Evolutionary conservation across 2,329 filamentous ascomycete genomes (phyloP).

Genomic region (Lachnellula occidentalis): DNA sequence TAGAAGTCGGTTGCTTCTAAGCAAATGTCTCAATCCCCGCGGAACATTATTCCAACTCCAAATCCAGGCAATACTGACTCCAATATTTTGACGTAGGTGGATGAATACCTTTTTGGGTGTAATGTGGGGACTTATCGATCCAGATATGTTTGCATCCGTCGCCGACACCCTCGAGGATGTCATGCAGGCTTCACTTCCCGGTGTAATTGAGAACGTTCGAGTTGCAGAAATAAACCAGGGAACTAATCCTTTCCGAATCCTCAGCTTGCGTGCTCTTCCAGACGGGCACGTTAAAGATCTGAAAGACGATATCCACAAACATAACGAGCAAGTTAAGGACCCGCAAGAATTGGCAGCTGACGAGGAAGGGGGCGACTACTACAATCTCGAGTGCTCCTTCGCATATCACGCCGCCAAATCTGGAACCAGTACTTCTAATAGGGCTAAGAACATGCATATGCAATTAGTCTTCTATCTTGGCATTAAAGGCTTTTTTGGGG

Average conservation of each 20-base stretch:
- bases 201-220: constrained; percentile 87
- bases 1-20: no score
- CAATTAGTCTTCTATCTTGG: constrained; percentile 91
- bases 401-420: constrained; percentile 85
- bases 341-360: constrained; percentile 82
- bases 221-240: constrained; percentile 95
- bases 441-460: constrained; percentile 96
- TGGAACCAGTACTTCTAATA: constrained; percentile 64
- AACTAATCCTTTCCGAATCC: constrained; percentile 79
- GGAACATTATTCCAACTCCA: no score
- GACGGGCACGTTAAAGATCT: constrained; percentile 76
- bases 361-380: constrained; percentile 86
- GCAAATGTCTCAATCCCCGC: no score
- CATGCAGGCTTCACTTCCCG: constrained; percentile 92
- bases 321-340: constrained; percentile 77
- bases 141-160: constrained; percentile 84
- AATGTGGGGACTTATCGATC: constrained; percentile 88
- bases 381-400: constrained; percentile 86
- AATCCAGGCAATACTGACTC: no score
- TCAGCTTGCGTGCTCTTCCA: constrained; percentile 80
- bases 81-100: constrained; percentile 45
- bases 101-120: constrained; percentile 84
- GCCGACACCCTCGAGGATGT: constrained; percentile 94
- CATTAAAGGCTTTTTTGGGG: constrained; percentile 29
- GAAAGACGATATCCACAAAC: constrained; percentile 72